Evolutionary conservation across 1,139 yeast species (phyloP).

Genomic region (Eremothecium sinecaudum): DNA sequence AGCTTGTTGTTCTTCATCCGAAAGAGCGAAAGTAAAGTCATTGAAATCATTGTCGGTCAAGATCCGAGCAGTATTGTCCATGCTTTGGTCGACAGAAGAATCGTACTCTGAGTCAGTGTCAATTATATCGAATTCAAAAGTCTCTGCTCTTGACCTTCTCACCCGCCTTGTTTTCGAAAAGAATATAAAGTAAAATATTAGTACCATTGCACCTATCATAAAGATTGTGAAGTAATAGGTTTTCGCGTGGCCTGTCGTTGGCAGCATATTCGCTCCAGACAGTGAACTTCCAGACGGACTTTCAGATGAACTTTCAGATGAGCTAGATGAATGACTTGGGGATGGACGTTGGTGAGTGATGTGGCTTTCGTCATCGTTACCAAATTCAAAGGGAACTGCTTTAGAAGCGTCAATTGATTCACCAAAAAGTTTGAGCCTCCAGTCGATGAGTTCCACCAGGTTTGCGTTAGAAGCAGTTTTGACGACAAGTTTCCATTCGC

Average conservation of each 20-base stretch:
- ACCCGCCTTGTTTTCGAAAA: slow-evolving; percentile 39
- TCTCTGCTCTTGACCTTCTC: slow-evolving; percentile 57
- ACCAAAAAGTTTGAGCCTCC: slow-evolving; percentile 81
- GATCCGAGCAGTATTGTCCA: slow-evolving; percentile 10
- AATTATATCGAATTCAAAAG: slow-evolving; percentile 71
- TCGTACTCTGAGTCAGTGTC: slow-evolving; percentile 41
- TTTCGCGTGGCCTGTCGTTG: slow-evolving; percentile 19
- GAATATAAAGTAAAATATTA: slow-evolving; percentile 44
- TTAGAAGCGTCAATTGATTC: slow-evolving; percentile 55
- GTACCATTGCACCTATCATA: slow-evolving; percentile 48
- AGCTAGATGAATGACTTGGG: slow-evolving; percentile 2
- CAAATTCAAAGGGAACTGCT: slow-evolving; percentile 42
- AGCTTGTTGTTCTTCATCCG: slow-evolving; percentile 26
- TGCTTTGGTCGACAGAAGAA: slow-evolving; percentile 20
- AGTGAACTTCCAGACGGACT: slow-evolving; percentile 3
- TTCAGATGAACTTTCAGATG: slow-evolving; percentile 5
- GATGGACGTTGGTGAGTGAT: slow-evolving; percentile 1
- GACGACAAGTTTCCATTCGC: slow-evolving; percentile 75
- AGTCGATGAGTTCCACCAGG: slow-evolving; percentile 47
- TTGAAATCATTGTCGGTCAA: slow-evolving; percentile 19
- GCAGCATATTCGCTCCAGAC: slow-evolving; percentile 13
- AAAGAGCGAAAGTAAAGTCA: slow-evolving; percentile 28
- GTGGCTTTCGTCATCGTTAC: slow-evolving; percentile 32
- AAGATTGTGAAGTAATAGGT: slow-evolving; percentile 51
- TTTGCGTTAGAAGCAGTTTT: slow-evolving; percentile 36